phyloP scores from a whole-genome alignment of 257 asterid species.

The Plectranthus barbatus region DNA sequence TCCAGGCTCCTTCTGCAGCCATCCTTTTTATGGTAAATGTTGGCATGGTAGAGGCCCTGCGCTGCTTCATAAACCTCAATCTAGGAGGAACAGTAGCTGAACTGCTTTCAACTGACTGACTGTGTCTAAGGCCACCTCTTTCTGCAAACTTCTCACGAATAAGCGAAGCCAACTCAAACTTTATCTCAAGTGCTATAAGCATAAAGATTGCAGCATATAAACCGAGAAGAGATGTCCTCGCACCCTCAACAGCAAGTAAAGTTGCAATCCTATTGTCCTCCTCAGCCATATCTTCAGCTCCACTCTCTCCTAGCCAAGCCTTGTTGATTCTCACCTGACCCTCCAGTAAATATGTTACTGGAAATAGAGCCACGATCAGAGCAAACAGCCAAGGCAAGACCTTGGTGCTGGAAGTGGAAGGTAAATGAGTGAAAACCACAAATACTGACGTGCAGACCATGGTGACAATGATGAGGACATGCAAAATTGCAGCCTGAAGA shows the following conservation, averaged over 20 bases:
- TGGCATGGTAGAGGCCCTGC: constrained; percentile 67
- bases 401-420: constrained; percentile 93
- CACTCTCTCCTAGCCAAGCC: constrained; percentile 44
- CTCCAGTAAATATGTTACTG: constrained; percentile 89
- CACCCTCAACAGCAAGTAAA: constrained; percentile 87
- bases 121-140: constrained; percentile 62
- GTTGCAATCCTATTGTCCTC: constrained; percentile 80
- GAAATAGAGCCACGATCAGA: constrained; percentile 91
- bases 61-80: constrained; percentile 91
- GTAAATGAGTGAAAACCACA: constrained; percentile 92
- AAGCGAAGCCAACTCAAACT: constrained; percentile 89
- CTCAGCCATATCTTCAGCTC: constrained; percentile 42
- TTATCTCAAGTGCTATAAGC: constrained; percentile 95
- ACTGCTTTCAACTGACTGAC: constrained; percentile 64
- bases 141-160: constrained; percentile 62
- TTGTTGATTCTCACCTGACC: constrained; percentile 81
- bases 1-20: constrained; percentile 98
- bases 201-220: constrained; percentile 87
- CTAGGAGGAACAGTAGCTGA: constrained; percentile 69
- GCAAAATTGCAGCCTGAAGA: constrained; percentile 80
- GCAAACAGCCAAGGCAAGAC: constrained; percentile 98
- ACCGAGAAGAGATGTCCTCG: constrained; percentile 92
- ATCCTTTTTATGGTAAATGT: constrained; percentile 67
- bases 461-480: constrained; percentile 76
- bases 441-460: constrained; percentile 85